Percentiles rank a stretch among this genome's conserved stretches.
phyloP scores from a whole-genome alignment of 2,329 filamentous ascomycete genomes.

The Ceratocystis huliohia region DNA sequence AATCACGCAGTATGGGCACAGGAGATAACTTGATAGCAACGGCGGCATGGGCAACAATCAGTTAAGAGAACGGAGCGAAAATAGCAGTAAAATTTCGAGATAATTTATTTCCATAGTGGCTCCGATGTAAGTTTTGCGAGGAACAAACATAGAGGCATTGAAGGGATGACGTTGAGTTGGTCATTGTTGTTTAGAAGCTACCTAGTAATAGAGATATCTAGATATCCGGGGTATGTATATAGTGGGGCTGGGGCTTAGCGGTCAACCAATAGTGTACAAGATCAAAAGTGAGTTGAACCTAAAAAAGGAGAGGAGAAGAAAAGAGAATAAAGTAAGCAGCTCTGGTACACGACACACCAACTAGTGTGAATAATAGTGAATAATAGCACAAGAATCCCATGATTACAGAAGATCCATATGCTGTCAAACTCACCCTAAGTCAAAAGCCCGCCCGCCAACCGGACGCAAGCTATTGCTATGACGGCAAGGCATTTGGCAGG shows the following conservation, averaged over 20 bases:
- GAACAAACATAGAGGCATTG: neutral
- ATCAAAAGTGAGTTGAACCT: neutral
- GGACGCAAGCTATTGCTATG: neutral
- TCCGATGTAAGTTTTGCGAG: neutral
- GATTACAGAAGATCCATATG: neutral
- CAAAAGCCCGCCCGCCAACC: neutral
- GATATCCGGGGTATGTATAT: neutral
- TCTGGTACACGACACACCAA: too few species aligned
- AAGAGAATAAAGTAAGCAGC: neutral
- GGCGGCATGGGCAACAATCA: neutral
- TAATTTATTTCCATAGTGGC: neutral
- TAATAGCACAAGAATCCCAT: too few species aligned
- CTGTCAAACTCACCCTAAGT: neutral
- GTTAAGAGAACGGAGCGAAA: neutral
- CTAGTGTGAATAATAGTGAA: too few species aligned
- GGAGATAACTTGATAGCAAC: neutral
- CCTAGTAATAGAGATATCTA: neutral
- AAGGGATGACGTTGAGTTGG: neutral
- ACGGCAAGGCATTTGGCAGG: neutral
- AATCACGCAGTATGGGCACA: conserved; percentile 3
- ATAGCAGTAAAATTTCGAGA: neutral
- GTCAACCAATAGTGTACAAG: neutral
- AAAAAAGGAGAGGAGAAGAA: neutral
- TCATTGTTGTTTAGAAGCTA: neutral
- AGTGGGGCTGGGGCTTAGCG: too few species aligned